A percentile compares a stretch with the other conserved stretches of the same genome.
Conservation (phyloP, 768 basidiomycete species). For the Clathrus columnatus region DNA sequence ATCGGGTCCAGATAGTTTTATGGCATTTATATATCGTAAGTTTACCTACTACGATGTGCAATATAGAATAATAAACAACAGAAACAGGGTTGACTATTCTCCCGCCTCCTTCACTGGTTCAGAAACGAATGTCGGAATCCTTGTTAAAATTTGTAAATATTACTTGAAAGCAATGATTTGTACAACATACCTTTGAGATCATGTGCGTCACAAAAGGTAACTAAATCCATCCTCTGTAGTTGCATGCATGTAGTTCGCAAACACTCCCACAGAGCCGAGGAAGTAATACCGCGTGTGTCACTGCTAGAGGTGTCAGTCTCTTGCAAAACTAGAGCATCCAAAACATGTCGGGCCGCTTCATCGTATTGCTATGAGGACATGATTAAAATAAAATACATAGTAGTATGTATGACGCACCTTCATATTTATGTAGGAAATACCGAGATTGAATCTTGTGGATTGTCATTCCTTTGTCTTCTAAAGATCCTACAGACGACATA, state of each 20-base stretch:
- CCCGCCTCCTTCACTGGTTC: background rate
- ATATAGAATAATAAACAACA: too few relatives aligned
- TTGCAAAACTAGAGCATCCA: conserved; percentile 85
- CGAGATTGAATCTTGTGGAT: conserved; percentile 71
- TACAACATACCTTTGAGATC: conserved; percentile 50
- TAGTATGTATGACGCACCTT: conserved; percentile 38
- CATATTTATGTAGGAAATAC: conserved; percentile 86
- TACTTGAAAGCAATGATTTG: background rate
- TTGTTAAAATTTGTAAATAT: background rate
- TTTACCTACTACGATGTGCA: too few relatives aligned
- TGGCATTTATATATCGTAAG: too few relatives aligned
- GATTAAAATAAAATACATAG: conserved; percentile 2
- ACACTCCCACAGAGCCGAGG: conserved; percentile 79
- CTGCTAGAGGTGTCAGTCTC: conserved; percentile 57
- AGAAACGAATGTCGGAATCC: background rate
- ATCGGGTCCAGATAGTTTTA: conserved; percentile 20
- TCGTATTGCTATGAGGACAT: conserved; percentile 54
- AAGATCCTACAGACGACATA: conserved; percentile 20
- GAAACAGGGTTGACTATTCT: too few relatives aligned
- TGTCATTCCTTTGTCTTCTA: background rate
- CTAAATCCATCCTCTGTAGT: conserved; percentile 70
- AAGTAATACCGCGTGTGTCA: conserved; percentile 54
- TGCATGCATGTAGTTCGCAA: conserved; percentile 76
- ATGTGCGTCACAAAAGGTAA: conserved; percentile 57
- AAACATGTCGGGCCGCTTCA: conserved; percentile 81